Conservation (phyloP, 768 basidiomycete species). For the Suillus ampliporus region DNA sequence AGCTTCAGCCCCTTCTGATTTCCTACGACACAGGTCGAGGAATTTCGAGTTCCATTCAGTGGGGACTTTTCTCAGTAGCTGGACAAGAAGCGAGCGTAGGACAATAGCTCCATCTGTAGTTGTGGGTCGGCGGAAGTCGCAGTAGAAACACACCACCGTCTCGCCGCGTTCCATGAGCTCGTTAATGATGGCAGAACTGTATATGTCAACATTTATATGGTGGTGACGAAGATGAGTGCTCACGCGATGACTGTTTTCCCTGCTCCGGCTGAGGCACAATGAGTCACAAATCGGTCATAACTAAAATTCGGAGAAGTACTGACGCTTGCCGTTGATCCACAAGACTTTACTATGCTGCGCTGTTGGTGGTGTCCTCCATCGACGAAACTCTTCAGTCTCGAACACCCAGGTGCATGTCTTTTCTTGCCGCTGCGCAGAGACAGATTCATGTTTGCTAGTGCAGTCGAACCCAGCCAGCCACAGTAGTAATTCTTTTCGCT, state of each 20-base stretch:
- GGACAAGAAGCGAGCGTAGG: slow-evolving; percentile 25
- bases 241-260: slow-evolving; percentile 27
- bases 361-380: slow-evolving; percentile 13
- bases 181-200: slow-evolving; percentile 15
- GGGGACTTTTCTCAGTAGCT: slow-evolving; percentile 15
- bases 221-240: slow-evolving; percentile 1
- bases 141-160: slow-evolving; percentile 24
- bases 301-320: not conserved
- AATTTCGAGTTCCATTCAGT: not conserved
- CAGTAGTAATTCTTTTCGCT: not conserved
- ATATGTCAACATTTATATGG: no score
- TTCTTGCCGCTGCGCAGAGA: slow-evolving; percentile 13
- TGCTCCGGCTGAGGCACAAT: slow-evolving; percentile 17
- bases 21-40: slow-evolving; percentile 10
- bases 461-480: slow-evolving; percentile 9
- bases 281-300: not conserved
- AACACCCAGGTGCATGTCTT: slow-evolving; percentile 21
- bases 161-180: not conserved
- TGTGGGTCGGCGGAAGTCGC: slow-evolving; percentile 21
- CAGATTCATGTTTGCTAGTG: slow-evolving; percentile 18
- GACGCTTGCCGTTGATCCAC: slow-evolving; percentile 28
- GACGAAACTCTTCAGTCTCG: slow-evolving; percentile 9
- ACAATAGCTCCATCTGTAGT: slow-evolving; percentile 21
- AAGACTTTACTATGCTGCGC: not conserved
- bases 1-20: not conserved